Evolutionary conservation across 2,329 filamentous ascomycete species (phyloP).

Genomic region (Leptosphaerulina australis): DNA sequence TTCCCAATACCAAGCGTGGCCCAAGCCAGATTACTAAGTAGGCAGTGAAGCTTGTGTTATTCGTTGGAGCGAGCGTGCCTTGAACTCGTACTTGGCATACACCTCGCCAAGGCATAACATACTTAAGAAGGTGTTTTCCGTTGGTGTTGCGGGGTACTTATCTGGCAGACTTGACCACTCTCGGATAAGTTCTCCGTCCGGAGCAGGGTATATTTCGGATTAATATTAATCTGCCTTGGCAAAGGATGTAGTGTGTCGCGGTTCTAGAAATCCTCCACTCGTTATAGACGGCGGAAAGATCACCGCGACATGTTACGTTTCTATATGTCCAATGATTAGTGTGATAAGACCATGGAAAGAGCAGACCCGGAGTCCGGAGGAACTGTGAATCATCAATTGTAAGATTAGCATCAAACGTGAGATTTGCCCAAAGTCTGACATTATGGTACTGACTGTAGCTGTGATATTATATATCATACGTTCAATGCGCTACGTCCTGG

Average conservation of each 20-base stretch:
- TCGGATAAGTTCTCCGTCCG: conserved; percentile 14
- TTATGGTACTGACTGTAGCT: conserved; percentile 1
- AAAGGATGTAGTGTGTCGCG: background rate
- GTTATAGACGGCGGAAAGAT: background rate
- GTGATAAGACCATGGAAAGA: background rate
- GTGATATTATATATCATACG: conserved; percentile 10
- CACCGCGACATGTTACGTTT: background rate
- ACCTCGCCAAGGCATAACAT: background rate
- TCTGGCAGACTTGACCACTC: background rate
- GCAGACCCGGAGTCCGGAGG: background rate
- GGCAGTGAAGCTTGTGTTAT: background rate
- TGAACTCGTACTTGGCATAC: conserved; percentile 1
- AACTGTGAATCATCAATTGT: background rate
- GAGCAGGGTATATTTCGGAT: background rate
- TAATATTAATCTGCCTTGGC: conserved; percentile 5
- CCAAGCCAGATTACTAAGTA: background rate
- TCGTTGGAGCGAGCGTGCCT: background rate
- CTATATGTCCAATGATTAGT: background rate
- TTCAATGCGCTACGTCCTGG: conserved; percentile 8
- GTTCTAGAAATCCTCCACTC: too few species aligned
- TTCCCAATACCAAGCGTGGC: background rate
- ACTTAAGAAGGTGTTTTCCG: background rate
- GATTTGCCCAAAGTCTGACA: background rate
- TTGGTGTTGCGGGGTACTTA: conserved; percentile 5
- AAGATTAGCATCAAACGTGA: too few species aligned